A percentile compares a stretch with the other conserved stretches of the same genome.
phyloP scores from a whole-genome alignment of 768 basidiomycete genomes.

The Trichaptum fuscoviolaceum region DNA sequence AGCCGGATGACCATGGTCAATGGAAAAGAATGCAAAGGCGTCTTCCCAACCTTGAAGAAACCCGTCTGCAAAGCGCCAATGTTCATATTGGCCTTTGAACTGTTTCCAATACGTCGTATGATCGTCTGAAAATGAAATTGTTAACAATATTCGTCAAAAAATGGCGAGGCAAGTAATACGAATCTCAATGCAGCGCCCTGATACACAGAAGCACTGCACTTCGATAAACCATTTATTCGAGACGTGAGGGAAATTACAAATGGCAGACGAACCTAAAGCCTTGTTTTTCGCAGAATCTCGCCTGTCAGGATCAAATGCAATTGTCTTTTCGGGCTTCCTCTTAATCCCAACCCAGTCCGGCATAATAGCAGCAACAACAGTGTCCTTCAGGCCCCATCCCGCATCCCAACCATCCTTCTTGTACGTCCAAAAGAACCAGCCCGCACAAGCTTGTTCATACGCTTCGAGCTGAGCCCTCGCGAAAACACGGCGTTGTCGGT shows the following conservation, averaged over 20 bases:
- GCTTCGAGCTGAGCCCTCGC: constrained; percentile 59
- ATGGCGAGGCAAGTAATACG: background rate
- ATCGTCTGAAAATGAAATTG: constrained; percentile 19
- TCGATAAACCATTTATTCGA: background rate
- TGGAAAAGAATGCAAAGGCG: constrained; percentile 48
- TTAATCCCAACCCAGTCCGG: constrained; percentile 43
- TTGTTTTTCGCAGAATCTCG: constrained; percentile 25
- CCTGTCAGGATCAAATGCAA: constrained; percentile 16
- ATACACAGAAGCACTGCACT: background rate
- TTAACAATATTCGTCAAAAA: background rate
- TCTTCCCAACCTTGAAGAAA: constrained; percentile 72
- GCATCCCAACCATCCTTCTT: constrained; percentile 68
- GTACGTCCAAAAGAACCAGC: constrained; percentile 85
- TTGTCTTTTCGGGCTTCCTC: constrained; percentile 19
- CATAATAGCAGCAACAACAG: constrained; percentile 55
- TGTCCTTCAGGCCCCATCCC: constrained; percentile 72
- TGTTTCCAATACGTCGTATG: constrained; percentile 43
- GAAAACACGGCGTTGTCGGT: constrained; percentile 41
- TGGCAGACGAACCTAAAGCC: constrained; percentile 25
- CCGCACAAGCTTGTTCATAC: constrained; percentile 59
- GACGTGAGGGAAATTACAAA: background rate
- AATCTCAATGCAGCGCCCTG: background rate
- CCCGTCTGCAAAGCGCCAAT: constrained; percentile 62
- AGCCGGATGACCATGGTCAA: constrained; percentile 17
- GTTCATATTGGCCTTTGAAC: constrained; percentile 54